phyloP scores from a whole-genome alignment of 2,329 filamentous ascomycete genomes.

The Dothidotthia symphoricarpi region DNA sequence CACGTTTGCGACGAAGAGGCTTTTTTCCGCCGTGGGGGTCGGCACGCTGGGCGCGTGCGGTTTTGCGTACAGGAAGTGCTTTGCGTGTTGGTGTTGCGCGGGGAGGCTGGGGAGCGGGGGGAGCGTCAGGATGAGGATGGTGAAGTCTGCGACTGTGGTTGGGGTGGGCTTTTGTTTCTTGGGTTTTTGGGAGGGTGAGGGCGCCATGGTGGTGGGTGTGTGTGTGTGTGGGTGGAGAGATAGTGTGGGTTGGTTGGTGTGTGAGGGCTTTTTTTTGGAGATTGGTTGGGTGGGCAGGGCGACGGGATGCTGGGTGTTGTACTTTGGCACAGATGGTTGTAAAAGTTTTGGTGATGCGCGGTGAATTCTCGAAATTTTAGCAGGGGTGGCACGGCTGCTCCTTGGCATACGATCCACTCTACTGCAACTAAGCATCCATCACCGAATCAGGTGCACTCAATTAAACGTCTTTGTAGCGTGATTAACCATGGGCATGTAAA shows the following conservation, averaged over 20 bases:
- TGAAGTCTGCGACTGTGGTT: slow-evolving; percentile 59
- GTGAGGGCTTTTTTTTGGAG: no score
- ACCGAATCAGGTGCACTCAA: no score
- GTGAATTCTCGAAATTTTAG: slow-evolving; percentile 33
- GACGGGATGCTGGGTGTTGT: no score
- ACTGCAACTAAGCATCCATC: no score
- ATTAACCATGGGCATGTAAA: no score
- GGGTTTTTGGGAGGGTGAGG: slow-evolving; percentile 13
- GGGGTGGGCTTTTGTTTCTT: slow-evolving; percentile 20
- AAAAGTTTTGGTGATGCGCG: slow-evolving; percentile 4
- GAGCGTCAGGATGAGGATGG: slow-evolving; percentile 66
- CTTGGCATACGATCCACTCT: slow-evolving; percentile 3
- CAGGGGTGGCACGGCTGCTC: slow-evolving; percentile 30
- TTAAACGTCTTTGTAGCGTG: no score
- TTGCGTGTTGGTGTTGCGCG: slow-evolving; percentile 49
- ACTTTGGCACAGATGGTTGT: background rate
- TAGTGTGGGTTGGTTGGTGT: background rate
- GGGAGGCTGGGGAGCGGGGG: slow-evolving; percentile 45
- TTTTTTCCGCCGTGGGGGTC: slow-evolving; percentile 66
- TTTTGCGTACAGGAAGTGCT: slow-evolving; percentile 85
- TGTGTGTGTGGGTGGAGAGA: background rate
- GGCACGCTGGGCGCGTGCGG: slow-evolving; percentile 71
- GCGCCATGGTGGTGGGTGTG: slow-evolving; percentile 17
- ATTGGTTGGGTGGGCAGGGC: background rate
- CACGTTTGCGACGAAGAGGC: slow-evolving; percentile 87